Evolutionary conservation across 371 early-diverging fungal genomes (phyloP).

Genomic region (Neoconidiobolus thromboides): DNA sequence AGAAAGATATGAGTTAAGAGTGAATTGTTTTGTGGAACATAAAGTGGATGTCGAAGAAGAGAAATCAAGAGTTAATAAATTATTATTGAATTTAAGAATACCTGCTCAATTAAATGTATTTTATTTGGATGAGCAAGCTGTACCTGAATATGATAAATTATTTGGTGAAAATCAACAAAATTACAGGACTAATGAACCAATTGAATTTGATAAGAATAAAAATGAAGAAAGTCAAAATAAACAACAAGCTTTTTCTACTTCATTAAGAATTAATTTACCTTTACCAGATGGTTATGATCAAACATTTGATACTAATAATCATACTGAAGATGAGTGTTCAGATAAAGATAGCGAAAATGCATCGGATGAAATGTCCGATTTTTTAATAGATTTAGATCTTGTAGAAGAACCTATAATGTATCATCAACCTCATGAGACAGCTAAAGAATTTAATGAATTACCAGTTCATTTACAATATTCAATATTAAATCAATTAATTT

Average conservation of each 20-base stretch:
- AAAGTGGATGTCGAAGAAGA: slow-evolving; percentile 26
- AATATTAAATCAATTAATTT: slow-evolving; percentile 33
- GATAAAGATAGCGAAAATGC: neutral
- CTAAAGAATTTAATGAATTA: slow-evolving; percentile 27
- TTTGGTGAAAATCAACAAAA: neutral
- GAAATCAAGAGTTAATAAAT: slow-evolving; percentile 17
- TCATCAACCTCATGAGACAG: neutral
- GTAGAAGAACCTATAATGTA: neutral
- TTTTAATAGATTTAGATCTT: neutral
- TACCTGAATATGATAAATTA: neutral
- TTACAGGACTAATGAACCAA: neutral
- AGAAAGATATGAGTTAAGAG: slow-evolving; percentile 23
- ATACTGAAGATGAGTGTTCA: neutral
- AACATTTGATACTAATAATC: no score
- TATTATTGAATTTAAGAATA: slow-evolving; percentile 30
- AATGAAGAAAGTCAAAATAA: neutral
- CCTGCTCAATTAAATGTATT: slow-evolving; percentile 29
- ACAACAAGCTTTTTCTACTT: neutral
- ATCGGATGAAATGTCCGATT: neutral
- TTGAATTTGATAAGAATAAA: neutral
- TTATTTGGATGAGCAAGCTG: slow-evolving; percentile 15
- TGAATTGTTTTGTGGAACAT: slow-evolving; percentile 38
- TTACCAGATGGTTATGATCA: neutral
- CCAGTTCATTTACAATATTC: slow-evolving; percentile 19
- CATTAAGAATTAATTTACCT: slow-evolving; percentile 2